Evolutionary conservation across 257 asterid species (phyloP).

Genomic region (Solanum peruvianum): DNA sequence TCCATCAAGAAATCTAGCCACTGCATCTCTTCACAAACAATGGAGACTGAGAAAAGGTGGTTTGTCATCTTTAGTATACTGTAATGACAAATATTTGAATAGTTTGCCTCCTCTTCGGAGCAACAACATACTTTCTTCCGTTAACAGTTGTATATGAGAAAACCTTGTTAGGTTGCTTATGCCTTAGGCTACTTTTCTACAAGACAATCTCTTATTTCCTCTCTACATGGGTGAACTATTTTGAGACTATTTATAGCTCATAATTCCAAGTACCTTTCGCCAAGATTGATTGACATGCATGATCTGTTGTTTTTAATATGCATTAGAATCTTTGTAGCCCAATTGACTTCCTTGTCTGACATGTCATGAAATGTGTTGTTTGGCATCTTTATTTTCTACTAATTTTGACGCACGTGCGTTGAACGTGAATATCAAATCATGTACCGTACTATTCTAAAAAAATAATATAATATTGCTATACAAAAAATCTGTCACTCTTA

Average conservation of each 20-base stretch:
- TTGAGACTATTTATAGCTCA: no score
- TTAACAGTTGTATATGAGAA: no score
- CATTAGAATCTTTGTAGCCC: neutral
- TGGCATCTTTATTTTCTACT: neutral
- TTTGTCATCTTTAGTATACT: conserved; percentile 70
- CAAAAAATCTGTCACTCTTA: no score
- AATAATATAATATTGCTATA: no score
- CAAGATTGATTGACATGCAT: neutral
- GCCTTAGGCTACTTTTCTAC: no score
- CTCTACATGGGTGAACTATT: no score
- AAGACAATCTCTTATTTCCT: no score
- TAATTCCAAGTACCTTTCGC: no score
- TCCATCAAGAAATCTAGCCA: conserved; percentile 89
- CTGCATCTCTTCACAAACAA: conserved; percentile 92
- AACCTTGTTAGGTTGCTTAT: no score
- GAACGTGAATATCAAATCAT: no score
- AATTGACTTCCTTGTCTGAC: neutral
- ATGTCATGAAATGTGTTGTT: neutral
- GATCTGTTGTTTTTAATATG: neutral
- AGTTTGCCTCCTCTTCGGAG: conserved; percentile 23
- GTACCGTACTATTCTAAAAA: neutral
- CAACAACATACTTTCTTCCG: no score
- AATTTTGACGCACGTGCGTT: no score
- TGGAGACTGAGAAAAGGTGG: conserved; percentile 85
- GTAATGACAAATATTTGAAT: conserved; percentile 81